Evolutionary conservation across 176 grass and related monocot genomes (phyloP), one percentile per base, ranked within the genome.

Genomic region (Musa troglodytarum): DNA sequence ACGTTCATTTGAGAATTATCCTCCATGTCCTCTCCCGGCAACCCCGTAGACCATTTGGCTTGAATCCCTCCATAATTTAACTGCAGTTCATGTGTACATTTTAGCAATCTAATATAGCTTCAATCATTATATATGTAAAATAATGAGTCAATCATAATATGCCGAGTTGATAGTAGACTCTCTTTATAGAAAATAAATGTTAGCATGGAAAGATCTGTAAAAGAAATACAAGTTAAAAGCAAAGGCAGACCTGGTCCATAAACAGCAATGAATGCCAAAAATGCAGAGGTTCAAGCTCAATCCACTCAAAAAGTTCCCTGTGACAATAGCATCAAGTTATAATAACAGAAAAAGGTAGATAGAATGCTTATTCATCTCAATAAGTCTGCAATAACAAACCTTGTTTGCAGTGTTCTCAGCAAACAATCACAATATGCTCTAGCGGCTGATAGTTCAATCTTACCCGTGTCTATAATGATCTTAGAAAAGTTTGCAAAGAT

Each of bases 401-500:
- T 93, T 81, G 87, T 98, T 73, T 98, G 94, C 77, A 98, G 76
- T 56, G 94, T 98, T 79, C 91, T 93, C 68, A 98, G 81, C 85
- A 98, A 82, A 77, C 88, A 82, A 77, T 98, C 90, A 74, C 87
- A 93, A 59, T 98, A 98, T 76, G 90, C 90, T 78, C 29, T 84
- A 50, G 90, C 90, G 62, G 94, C 89, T 23, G 73, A 63, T 69
- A 98, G 81, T 34, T 93, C 90, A 50, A 98, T 80, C 83, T 93
- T 98, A 75, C 94, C 94, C 65, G 94, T 98, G 87, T 98, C 94
- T 77, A 98, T 93, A 50, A 98, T 93, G 77, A 98, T 98, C 83
- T 83, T 98, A 63, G 94, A 98, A 71, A 93, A 98, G 83, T 85
- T 91, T 59, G 90, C 94, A 73, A 98, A 98, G 53, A 98, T 90